Evolutionary conservation across 2,329 filamentous ascomycete genomes (phyloP).

Genomic region (Talaromyces sp.): DNA sequence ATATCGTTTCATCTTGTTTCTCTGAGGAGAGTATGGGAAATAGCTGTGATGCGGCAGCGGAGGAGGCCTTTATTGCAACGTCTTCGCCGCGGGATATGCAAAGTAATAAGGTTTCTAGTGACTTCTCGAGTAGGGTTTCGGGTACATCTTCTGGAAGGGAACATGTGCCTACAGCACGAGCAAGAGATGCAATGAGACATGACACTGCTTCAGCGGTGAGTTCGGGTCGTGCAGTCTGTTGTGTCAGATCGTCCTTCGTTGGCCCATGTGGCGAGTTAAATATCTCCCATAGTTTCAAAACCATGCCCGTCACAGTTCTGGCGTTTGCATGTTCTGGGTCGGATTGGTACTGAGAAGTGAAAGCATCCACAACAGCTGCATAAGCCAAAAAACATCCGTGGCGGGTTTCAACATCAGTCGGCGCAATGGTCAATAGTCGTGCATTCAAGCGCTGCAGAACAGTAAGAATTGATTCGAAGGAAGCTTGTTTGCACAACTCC

Average conservation of each 20-base stretch:
- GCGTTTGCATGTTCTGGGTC: constrained; percentile 24
- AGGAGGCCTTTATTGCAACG: constrained; percentile 39
- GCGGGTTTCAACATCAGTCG: constrained; percentile 40
- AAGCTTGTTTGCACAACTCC: constrained; percentile 32
- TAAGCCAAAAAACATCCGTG: constrained; percentile 45
- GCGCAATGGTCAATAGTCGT: constrained; percentile 37
- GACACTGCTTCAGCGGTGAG: constrained; percentile 41
- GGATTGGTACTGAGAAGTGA: constrained; percentile 18
- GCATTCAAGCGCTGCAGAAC: constrained; percentile 33
- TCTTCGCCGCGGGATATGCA: constrained; percentile 42
- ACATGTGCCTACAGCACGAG: constrained; percentile 24
- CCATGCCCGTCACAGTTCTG: constrained; percentile 26
- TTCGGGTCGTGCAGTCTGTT: constrained; percentile 39
- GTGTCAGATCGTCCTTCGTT: constrained; percentile 38
- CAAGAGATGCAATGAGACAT: constrained; percentile 38
- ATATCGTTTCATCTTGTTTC: constrained; percentile 35
- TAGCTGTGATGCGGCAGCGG: constrained; percentile 38
- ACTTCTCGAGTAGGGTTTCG: constrained; percentile 26
- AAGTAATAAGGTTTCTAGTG: constrained; percentile 35
- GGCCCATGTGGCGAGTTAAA: constrained; percentile 33
- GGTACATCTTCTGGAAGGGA: constrained; percentile 12
- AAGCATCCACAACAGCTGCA: constrained; percentile 31
- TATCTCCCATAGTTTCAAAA: constrained; percentile 38
- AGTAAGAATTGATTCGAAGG: constrained; percentile 29
- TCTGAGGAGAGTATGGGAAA: constrained; percentile 35